Conservation (phyloP, 345 rosid species). For the Dimocarpus longan region DNA sequence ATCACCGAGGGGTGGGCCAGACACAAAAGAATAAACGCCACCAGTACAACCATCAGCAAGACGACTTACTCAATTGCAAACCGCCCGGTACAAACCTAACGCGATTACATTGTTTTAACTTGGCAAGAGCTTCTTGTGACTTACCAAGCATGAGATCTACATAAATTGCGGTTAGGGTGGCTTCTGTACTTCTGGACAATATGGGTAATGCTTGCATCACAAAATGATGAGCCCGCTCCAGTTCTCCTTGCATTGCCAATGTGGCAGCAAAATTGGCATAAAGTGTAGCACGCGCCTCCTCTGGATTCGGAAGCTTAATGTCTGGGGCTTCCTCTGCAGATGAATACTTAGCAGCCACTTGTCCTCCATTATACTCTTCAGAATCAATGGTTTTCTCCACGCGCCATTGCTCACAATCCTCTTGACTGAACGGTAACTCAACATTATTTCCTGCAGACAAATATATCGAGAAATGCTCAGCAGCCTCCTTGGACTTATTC, state of each 20-base stretch:
- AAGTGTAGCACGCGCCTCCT: constrained; percentile 84
- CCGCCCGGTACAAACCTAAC: constrained; percentile 64
- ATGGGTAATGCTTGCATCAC: constrained; percentile 57
- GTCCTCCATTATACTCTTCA: constrained; percentile 63
- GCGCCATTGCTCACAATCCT: constrained; percentile 69
- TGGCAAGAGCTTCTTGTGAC: constrained; percentile 75
- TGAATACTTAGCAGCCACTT: constrained; percentile 38
- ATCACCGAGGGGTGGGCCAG: constrained; percentile 26
- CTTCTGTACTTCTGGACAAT: constrained; percentile 66
- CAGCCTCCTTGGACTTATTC: constrained; percentile 79
- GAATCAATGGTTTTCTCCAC: constrained; percentile 50
- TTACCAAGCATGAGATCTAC: constrained; percentile 73
- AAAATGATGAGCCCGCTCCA: constrained; percentile 64
- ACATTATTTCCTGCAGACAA: constrained; percentile 61
- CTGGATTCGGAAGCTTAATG: constrained; percentile 64
- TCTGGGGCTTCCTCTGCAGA: constrained; percentile 34
- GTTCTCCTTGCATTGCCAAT: constrained; percentile 74
- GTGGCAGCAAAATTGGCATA: constrained; percentile 73
- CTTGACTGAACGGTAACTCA: constrained; percentile 66
- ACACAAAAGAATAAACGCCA: constrained; percentile 28
- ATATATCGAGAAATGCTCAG: constrained; percentile 68
- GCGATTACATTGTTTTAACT: constrained; percentile 70
- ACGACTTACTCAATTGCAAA: constrained; percentile 36
- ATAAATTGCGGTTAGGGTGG: constrained; percentile 75
- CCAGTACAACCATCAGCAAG: constrained; percentile 25